Conservation (phyloP, 2,329 filamentous ascomycete genomes). For the Apiospora rasikravindrae region DNA sequence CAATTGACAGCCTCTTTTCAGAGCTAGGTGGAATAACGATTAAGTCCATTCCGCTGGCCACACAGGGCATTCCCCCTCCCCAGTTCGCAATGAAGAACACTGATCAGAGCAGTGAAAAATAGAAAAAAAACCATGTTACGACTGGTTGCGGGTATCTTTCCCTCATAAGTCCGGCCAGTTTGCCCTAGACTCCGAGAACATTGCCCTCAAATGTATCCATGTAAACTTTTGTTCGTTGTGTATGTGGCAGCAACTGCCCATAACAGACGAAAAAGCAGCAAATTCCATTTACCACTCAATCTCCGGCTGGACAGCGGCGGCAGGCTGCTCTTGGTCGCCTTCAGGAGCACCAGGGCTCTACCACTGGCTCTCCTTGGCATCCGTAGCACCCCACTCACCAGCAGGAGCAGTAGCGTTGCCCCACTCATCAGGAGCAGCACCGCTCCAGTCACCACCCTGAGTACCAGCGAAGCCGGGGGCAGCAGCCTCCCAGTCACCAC, state of each 20-base stretch:
- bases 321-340: constrained; percentile 21
- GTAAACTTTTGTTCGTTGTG: constrained; percentile 26
- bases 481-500: constrained; percentile 85
- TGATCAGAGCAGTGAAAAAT: constrained; percentile 29
- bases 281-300: constrained; percentile 31
- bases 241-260: constrained; percentile 21
- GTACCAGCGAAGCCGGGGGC: constrained; percentile 73
- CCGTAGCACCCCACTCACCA: constrained; percentile 71
- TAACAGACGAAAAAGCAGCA: constrained; percentile 13
- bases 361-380: constrained; percentile 48
- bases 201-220: constrained; percentile 30
- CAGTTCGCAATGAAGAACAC: constrained; percentile 31
- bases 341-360: constrained; percentile 27
- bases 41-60: constrained; percentile 84
- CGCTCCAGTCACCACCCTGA: constrained; percentile 61
- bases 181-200: constrained; percentile 51
- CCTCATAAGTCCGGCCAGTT: constrained; percentile 91
- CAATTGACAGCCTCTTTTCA: constrained; percentile 17
- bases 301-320: constrained; percentile 7
- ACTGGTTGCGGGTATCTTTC: constrained; percentile 88
- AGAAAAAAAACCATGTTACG: constrained; percentile 28
- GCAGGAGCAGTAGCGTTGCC: constrained; percentile 65
- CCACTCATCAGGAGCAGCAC: constrained; percentile 64
- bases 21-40: constrained; percentile 73
- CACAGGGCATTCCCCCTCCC: constrained; percentile 98